Percentiles rank a stretch among this genome's conserved stretches.
These are phyloP conservation scores for Penicillium sp. DNA, from an alignment of 2,329 filamentous ascomycete genomes.

Conservation along the genomic window DNA sequence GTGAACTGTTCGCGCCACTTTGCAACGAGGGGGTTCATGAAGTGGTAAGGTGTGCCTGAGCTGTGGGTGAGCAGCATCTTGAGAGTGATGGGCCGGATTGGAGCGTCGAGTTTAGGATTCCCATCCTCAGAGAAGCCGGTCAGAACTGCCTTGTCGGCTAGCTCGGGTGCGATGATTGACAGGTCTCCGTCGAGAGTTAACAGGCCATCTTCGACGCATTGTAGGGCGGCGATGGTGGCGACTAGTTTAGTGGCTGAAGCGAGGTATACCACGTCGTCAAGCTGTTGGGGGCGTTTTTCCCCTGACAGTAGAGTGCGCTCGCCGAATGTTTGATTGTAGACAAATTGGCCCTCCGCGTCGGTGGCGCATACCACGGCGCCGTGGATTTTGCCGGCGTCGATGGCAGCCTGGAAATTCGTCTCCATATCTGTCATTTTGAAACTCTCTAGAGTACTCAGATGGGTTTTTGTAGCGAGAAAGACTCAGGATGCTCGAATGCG, in stretches of 20 bases:
- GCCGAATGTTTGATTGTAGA: slow-evolving; percentile 45
- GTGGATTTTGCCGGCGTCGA: slow-evolving; percentile 48
- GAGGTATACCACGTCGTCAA: slow-evolving; percentile 26
- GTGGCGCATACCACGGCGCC: slow-evolving; percentile 48
- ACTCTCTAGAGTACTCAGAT: not conserved
- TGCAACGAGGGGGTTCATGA: slow-evolving; percentile 38
- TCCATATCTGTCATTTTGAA: slow-evolving; percentile 34
- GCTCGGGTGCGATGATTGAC: slow-evolving; percentile 49
- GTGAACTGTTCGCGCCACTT: slow-evolving; percentile 40
- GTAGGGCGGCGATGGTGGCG: slow-evolving; percentile 56
- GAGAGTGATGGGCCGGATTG: slow-evolving; percentile 48
- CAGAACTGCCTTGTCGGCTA: slow-evolving; percentile 52
- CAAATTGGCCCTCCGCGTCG: slow-evolving; percentile 41
- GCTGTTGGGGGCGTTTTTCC: slow-evolving; percentile 40
- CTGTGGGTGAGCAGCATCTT: slow-evolving; percentile 56
- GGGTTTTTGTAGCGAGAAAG: not conserved
- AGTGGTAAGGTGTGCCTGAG: slow-evolving; percentile 52
- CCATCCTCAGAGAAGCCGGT: slow-evolving; percentile 49
- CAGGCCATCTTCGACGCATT: slow-evolving; percentile 56
- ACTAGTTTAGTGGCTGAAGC: slow-evolving; percentile 48
- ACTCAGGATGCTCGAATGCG: no score
- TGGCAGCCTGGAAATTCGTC: slow-evolving; percentile 41
- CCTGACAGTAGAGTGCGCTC: slow-evolving; percentile 44
- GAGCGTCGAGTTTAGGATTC: slow-evolving; percentile 40
- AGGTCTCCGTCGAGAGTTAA: slow-evolving; percentile 52